A percentile compares a stretch with the other conserved stretches of the same genome.
Conservation (phyloP, 352 stramenopile species). For the Plasmopara viticola region DNA sequence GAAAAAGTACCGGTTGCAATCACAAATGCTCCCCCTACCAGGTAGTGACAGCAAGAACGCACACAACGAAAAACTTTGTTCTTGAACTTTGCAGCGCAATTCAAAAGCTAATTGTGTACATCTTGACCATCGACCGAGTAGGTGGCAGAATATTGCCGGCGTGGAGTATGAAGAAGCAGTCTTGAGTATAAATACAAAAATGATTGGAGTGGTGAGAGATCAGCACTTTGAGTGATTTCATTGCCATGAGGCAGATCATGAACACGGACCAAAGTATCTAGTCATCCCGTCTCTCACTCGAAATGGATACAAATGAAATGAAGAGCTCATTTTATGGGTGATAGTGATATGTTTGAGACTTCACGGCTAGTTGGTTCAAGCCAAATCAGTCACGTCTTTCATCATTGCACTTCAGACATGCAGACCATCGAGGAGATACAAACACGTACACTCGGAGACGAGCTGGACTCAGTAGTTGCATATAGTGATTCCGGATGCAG, state of each 20-base stretch:
- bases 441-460: conserved; percentile 12
- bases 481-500: conserved; percentile 89
- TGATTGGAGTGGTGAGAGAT: conserved; percentile 31
- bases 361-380: conserved; percentile 90
- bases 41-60: conserved; percentile 12
- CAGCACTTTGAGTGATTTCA: conserved; percentile 87
- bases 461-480: conserved; percentile 74
- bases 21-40: conserved; percentile 52
- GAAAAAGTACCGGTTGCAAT: conserved; percentile 86
- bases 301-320: conserved; percentile 13
- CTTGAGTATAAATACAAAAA: conserved; percentile 6
- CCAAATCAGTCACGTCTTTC: conserved; percentile 75
- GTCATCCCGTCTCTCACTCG: conserved; percentile 64
- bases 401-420: conserved; percentile 63
- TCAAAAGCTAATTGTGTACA: conserved; percentile 14
- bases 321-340: conserved; percentile 90
- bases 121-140: conserved; percentile 23
- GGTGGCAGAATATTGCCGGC: conserved; percentile 74
- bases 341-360: conserved; percentile 89
- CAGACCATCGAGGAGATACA: conserved; percentile 18
- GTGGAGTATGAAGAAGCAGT: conserved; percentile 84
- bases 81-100: conserved; percentile 83
- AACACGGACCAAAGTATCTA: conserved; percentile 90
- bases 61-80: conserved; percentile 8
- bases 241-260: conserved; percentile 88